Conservation (phyloP, 1,139 yeast genomes). For the Debaryomyces nepalensis region DNA sequence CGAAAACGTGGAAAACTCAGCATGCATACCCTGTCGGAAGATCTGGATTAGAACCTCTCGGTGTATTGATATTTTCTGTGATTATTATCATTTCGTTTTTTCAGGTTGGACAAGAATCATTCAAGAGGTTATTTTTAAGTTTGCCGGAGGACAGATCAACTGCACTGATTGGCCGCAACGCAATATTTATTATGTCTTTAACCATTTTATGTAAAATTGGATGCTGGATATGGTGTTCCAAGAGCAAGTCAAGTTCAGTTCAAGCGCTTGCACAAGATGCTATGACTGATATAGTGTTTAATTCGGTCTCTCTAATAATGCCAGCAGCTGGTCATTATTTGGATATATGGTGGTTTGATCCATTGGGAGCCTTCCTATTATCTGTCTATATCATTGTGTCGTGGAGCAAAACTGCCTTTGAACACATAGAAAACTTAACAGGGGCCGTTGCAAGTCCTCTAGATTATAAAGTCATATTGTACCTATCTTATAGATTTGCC, state of each 20-base stretch:
- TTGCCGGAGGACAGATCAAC: constrained; percentile 36
- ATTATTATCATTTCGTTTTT: constrained; percentile 72
- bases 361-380: constrained; percentile 69
- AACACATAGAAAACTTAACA: constrained; percentile 73
- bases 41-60: constrained; percentile 75
- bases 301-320: constrained; percentile 68
- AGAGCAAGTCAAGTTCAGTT: constrained; percentile 68
- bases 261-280: constrained; percentile 87
- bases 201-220: constrained; percentile 65
- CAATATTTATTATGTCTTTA: constrained; percentile 61
- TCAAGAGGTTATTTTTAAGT: constrained; percentile 37
- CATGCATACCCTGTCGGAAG: constrained; percentile 70
- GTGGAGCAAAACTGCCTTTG: constrained; percentile 69
- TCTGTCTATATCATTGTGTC: constrained; percentile 65
- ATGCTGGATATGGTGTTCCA: constrained; percentile 69
- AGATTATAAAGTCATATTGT: constrained; percentile 69
- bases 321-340: constrained; percentile 62
- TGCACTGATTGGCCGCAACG: constrained; percentile 56
- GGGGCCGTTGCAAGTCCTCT: constrained; percentile 71
- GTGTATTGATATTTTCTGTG: constrained; percentile 73
- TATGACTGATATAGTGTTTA: constrained; percentile 74
- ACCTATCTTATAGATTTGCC: constrained; percentile 71
- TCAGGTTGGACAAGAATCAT: constrained; percentile 73
- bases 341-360: constrained; percentile 69
- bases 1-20: constrained; percentile 54